Evolutionary conservation across 2,329 filamentous ascomycete species (phyloP), one percentile per base, ranked within the genome.

Genomic region (Blumeria hordei): DNA sequence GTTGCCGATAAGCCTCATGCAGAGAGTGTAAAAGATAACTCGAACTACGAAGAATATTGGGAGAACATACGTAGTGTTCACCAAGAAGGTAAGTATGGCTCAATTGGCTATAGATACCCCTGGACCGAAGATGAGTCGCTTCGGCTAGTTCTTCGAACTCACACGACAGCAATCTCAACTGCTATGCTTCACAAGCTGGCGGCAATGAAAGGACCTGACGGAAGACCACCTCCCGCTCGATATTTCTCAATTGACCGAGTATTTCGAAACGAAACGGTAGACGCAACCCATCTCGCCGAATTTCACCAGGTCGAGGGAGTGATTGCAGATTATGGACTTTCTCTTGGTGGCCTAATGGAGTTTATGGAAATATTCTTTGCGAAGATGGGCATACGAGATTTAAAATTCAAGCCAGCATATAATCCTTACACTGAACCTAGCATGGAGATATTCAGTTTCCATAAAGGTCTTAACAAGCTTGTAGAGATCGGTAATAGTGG

Each of bases 291-390:
- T 73, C 70, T 98, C 64, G 88, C 88, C 41, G 92, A 98, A 69
- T 98, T 98, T 75, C 92, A 98, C 71, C 92, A 98, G 67, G 86
- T 96, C 36, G 92, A 98, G 70, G 92, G 92, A 69, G 90, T 98
- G 53, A 96, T 98, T 70, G 92, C 92, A 32, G 92, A 98, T 70
- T 96, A 94, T 67, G 84, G 83, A 37, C 74, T 98, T 59, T 93
- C 90, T 0, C 77, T 96, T 16, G 92, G 92, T 61, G 92, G 88
- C 50, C 73, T 96, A 57, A 94, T 95, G 74, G 86, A 78, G 70
- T 86, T 96, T 72, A 88, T 96, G 76, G 83, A 90, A 64, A 81
- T 87, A 64, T 96, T 98, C 80, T 98, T 96, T 70, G 75, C 74
- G 59, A 94, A 94, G 74, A 94, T 96, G 83, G 90, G 92, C 61